Evolutionary conservation across 2,329 filamentous ascomycete species (phyloP).

Genomic region (Fonsecaea monophora): DNA sequence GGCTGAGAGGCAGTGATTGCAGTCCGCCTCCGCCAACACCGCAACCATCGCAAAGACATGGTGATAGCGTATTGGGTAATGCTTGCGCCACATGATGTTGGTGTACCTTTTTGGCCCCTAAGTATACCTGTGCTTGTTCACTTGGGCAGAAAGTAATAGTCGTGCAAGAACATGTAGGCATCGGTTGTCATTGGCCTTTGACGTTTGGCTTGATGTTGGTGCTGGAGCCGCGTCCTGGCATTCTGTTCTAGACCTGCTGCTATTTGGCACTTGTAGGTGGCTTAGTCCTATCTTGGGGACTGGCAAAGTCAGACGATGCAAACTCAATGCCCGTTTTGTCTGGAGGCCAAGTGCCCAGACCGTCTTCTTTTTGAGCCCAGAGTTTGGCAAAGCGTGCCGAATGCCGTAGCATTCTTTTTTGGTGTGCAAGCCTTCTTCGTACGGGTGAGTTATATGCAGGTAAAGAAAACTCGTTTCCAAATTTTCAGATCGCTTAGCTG

Average conservation of each 20-base stretch:
- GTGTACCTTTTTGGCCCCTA: background rate
- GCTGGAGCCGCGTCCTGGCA: background rate
- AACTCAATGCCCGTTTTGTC: background rate
- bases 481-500: background rate
- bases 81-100: slow-evolving; percentile 5
- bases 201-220: background rate
- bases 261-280: background rate
- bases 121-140: background rate
- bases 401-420: background rate
- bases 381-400: background rate
- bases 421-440: background rate
- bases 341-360: background rate
- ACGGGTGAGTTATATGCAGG: background rate
- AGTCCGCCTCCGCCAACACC: background rate
- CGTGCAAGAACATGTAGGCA: background rate
- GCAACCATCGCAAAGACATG: background rate
- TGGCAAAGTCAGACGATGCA: background rate
- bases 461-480: background rate
- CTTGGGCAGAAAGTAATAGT: background rate
- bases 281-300: background rate
- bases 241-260: background rate
- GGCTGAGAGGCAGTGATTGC: background rate
- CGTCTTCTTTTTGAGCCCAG: background rate
- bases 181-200: background rate
- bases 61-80: background rate